Evolutionary conservation across 2,329 filamentous ascomycete species (phyloP).

Genomic region (Teratosphaeria destructans): DNA sequence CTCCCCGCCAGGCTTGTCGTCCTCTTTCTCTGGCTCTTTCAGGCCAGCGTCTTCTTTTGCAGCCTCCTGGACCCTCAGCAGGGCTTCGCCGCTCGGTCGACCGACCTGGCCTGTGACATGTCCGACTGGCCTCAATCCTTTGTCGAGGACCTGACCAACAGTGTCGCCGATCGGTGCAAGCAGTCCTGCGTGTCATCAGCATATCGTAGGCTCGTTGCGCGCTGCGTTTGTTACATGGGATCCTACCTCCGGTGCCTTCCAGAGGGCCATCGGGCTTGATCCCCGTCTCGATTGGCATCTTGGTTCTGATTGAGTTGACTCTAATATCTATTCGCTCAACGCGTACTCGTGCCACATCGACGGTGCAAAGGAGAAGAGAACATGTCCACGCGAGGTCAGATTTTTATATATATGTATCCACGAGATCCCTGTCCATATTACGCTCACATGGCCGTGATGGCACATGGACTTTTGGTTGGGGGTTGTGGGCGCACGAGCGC

Average conservation of each 20-base stretch:
- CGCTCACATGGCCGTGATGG: not conserved
- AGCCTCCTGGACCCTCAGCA: conserved; percentile 13
- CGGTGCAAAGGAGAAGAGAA: not conserved
- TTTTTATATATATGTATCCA: not conserved
- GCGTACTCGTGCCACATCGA: not conserved
- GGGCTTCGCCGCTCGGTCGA: conserved; percentile 20
- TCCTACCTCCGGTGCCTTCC: not conserved
- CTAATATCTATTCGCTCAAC: not conserved
- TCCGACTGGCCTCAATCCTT: conserved; percentile 20
- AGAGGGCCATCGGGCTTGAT: not conserved
- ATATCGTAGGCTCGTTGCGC: not conserved
- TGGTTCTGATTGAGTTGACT: not conserved
- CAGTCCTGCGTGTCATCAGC: conserved; percentile 9
- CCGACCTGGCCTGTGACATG: conserved; percentile 20
- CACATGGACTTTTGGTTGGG: not conserved
- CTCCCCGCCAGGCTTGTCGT: conserved; percentile 19
- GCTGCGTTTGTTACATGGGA: not conserved
- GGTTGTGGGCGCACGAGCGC: not conserved
- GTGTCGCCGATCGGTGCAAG: conserved; percentile 25
- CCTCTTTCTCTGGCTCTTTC: conserved; percentile 11
- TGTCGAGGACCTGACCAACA: conserved; percentile 24
- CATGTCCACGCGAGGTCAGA: not conserved
- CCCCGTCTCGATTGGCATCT: not conserved
- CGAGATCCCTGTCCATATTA: not conserved
- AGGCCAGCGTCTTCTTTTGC: conserved; percentile 16